Percentiles rank a stretch among this genome's conserved stretches.
phyloP scores from a whole-genome alignment of 202 grass and related monocot genomes.

The Carex sylvatica region DNA sequence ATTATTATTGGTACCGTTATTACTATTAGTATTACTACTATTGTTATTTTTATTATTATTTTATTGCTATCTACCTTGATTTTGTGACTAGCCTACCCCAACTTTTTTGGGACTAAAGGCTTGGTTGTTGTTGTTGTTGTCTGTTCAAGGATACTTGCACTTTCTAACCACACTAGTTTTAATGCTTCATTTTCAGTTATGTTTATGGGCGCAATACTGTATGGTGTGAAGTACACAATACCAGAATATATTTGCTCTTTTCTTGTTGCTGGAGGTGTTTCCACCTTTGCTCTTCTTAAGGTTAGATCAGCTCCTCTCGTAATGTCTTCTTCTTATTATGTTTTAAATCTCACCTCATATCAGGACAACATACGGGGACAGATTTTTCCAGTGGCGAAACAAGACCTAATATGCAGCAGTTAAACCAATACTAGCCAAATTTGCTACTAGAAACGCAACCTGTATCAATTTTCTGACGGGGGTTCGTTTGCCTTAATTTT shows the following conservation, averaged over 20 bases:
- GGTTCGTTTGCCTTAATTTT: not conserved
- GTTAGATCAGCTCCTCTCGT: slow-evolving; percentile 32
- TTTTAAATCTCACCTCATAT: not conserved
- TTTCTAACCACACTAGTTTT: not conserved
- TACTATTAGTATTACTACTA: too few species aligned
- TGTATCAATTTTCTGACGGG: not conserved
- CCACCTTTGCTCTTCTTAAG: slow-evolving; percentile 88
- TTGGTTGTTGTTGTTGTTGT: too few species aligned
- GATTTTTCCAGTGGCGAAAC: not conserved
- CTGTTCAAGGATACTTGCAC: not conserved
- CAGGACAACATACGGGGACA: not conserved
- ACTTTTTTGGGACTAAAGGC: too few species aligned
- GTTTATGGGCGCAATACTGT: slow-evolving; percentile 86
- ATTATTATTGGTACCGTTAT: too few species aligned
- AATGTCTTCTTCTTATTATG: not conserved
- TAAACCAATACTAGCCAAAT: not conserved
- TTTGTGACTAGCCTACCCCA: too few species aligned
- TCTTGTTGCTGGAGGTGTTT: slow-evolving; percentile 94
- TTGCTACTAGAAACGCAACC: not conserved
- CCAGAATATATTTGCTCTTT: slow-evolving; percentile 95
- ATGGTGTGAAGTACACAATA: slow-evolving; percentile 94
- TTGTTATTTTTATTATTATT: too few species aligned
- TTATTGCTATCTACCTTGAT: too few species aligned
- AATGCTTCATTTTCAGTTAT: slow-evolving; percentile 55
- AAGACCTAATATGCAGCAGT: not conserved